Percentiles rank a stretch among this genome's conserved stretches.
phyloP scores from a whole-genome alignment of 148 eudicot species.

The Tetragonia tetragonoides region DNA sequence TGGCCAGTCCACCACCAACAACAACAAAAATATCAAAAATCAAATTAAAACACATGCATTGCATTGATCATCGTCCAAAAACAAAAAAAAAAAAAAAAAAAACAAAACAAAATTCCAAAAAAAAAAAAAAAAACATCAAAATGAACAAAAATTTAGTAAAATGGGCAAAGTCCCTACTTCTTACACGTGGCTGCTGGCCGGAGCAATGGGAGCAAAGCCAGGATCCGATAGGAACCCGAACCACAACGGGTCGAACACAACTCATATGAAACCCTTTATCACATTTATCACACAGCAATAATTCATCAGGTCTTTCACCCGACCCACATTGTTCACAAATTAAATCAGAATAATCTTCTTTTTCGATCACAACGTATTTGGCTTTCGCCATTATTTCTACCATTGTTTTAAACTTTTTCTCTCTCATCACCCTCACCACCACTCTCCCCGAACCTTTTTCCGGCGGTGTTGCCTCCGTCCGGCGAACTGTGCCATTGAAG shows the following conservation, averaged over 20 bases:
- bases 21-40: neutral
- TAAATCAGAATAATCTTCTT: slow-evolving; percentile 36
- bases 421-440: slow-evolving; percentile 9
- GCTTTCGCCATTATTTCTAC: slow-evolving; percentile 45
- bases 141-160: neutral
- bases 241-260: slow-evolving; percentile 71
- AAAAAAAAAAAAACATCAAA: neutral
- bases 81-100: slow-evolving; percentile 7
- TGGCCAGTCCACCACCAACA: neutral
- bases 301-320: slow-evolving; percentile 57
- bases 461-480: slow-evolving; percentile 24
- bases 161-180: slow-evolving; percentile 35
- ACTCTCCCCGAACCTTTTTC: neutral
- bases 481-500: slow-evolving; percentile 22
- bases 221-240: slow-evolving; percentile 68
- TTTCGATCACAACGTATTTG: slow-evolving; percentile 33
- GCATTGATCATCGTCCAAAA: neutral
- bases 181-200: slow-evolving; percentile 29
- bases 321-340: slow-evolving; percentile 70
- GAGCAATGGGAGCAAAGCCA: slow-evolving; percentile 76
- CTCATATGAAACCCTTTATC: slow-evolving; percentile 78
- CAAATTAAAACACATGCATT: neutral
- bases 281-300: slow-evolving; percentile 74
- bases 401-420: slow-evolving; percentile 44
- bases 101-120: slow-evolving; percentile 1